Evolutionary conservation across 148 eudicot species (phyloP), one percentile per base, ranked within the genome.

Genomic region (Rhododendron simsii): DNA sequence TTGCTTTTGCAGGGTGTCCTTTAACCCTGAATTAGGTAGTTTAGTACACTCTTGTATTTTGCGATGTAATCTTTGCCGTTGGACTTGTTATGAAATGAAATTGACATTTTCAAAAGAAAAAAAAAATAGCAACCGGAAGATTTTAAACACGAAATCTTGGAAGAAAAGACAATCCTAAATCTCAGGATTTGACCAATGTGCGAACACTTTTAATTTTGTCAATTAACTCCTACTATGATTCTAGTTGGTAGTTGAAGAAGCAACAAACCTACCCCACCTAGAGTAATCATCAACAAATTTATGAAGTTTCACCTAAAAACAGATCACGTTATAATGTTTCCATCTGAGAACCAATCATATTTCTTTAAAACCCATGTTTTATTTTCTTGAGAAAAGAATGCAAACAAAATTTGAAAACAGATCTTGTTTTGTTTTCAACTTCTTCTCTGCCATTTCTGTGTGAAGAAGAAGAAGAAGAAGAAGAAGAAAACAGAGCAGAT

Each of bases 401-500:
- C 41, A 7, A 78, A 41, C 0, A 20, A 78, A 20, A 2, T 44
- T 78, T 21, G 51, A 15, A 23, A 23, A 41, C 30, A 23, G 26
- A 78, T 44, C 50, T 41, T n/a, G n/a, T 45, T 23, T 23, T 23
- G 81, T 44, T 44, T 10, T 11, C 30, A 78, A 45, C 6, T 35
- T 20, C 28, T 78, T 45, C 23, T 51, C 23, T 14, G 30, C 39
- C 55, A 45, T 50, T 51, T 80, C 23, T 6, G 61, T 12, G 35
- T 50, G 67, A 81, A 53, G 45, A 51, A 79, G 81, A 78, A 30
- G 44, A 53, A 50, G 82, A 78, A 30, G 44, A 53, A 80, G 82
- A 78, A 15, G 44, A 74, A 63, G 79, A 39, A 75, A 39, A 16
- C 79, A 81, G 18, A 18, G 63, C n/a, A 78, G 23, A 94, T 94